Conservation (phyloP, 345 rosid genomes). For the Moricandia moricandioides region DNA sequence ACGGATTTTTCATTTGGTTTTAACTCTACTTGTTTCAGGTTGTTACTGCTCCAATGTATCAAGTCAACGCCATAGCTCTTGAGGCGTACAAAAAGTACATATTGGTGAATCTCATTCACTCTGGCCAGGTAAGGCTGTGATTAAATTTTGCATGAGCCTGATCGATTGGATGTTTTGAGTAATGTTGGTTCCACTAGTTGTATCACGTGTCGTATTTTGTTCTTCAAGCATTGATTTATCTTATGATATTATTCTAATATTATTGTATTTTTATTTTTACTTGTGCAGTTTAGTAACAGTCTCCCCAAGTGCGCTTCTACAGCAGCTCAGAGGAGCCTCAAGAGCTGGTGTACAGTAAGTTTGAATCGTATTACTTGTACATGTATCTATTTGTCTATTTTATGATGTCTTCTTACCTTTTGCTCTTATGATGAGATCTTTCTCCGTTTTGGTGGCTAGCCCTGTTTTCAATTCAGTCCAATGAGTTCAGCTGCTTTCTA, state of each 20-base stretch:
- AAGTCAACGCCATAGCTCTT: slow-evolving; percentile 70
- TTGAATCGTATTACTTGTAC: slow-evolving; percentile 2
- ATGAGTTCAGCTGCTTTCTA: not conserved
- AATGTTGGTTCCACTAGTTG: not conserved
- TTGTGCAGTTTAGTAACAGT: slow-evolving; percentile 59
- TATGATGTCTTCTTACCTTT: not conserved
- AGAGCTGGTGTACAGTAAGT: slow-evolving; percentile 41
- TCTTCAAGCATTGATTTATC: slow-evolving; percentile 3
- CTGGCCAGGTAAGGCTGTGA: slow-evolving; percentile 63
- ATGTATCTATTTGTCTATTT: not conserved
- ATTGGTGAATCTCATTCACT: slow-evolving; percentile 75
- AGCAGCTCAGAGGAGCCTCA: slow-evolving; percentile 80
- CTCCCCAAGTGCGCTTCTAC: slow-evolving; percentile 88
- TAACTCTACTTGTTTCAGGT: slow-evolving; percentile 50
- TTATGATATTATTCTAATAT: slow-evolving; percentile 12
- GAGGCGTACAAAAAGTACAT: slow-evolving; percentile 93
- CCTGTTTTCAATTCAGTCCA: not conserved
- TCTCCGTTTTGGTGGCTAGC: not conserved
- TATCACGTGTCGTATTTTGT: not conserved
- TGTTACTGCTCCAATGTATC: slow-evolving; percentile 87
- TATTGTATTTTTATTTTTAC: slow-evolving; percentile 27
- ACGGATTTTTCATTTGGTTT: slow-evolving; percentile 3
- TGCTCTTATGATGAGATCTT: slow-evolving; percentile 2
- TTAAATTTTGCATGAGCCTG: not conserved
- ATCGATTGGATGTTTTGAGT: slow-evolving; percentile 14